Evolutionary conservation across 208 protist species (phyloP).

Genomic region (Trypanosoma grayi): DNA sequence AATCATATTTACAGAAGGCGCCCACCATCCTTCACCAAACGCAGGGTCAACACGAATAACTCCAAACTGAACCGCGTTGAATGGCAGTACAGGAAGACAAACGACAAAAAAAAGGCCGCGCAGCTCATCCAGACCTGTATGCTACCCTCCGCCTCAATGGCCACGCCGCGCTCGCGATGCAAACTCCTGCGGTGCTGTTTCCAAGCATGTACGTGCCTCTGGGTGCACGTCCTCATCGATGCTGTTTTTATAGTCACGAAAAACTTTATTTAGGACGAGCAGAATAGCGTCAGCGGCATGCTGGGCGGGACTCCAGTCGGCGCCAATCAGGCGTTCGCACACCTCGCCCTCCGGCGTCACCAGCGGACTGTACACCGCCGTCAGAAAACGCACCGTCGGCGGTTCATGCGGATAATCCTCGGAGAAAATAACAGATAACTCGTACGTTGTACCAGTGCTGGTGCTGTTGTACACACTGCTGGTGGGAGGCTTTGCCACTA

Average conservation of each 20-base stretch:
- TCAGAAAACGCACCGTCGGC: constrained; percentile 49
- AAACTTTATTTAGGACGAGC: constrained; percentile 36
- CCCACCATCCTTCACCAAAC: no score
- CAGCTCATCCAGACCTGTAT: no score
- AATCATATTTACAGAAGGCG: not conserved
- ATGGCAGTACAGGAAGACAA: not conserved
- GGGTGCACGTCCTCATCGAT: constrained; percentile 35
- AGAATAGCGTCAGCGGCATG: constrained; percentile 29
- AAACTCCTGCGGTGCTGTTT: constrained; percentile 28
- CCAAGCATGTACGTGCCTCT: constrained; percentile 33
- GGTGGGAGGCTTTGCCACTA: constrained; percentile 33
- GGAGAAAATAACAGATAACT: constrained; percentile 30
- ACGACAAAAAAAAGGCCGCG: no score
- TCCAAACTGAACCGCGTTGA: no score
- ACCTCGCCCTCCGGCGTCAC: constrained; percentile 39
- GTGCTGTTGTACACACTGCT: constrained; percentile 41
- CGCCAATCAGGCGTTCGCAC: constrained; percentile 47
- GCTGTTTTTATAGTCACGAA: constrained; percentile 35
- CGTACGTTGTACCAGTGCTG: constrained; percentile 22
- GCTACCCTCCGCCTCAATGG: no score
- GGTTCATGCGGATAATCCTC: constrained; percentile 63
- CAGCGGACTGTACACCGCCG: constrained; percentile 58
- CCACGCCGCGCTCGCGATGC: constrained; percentile 2
- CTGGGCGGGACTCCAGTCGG: constrained; percentile 48
- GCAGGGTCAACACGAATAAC: no score